Evolutionary conservation across 2,329 filamentous ascomycete genomes (phyloP).

Genomic region (Aspergillus carbonarius): DNA sequence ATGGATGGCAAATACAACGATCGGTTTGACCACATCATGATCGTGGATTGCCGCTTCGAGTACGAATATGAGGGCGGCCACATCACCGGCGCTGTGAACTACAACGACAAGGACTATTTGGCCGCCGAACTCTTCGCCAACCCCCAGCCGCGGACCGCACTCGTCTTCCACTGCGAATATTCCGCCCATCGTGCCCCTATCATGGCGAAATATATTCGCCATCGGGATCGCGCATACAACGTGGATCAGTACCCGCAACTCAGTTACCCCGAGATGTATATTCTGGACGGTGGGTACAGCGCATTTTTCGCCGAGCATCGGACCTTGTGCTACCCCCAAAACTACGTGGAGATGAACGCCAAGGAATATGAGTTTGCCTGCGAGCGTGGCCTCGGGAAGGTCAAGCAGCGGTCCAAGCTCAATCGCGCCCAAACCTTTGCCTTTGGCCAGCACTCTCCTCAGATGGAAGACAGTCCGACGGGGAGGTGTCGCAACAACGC

Average conservation of each 20-base stretch:
- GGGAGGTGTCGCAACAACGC: constrained; percentile 42
- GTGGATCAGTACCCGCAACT: constrained; percentile 81
- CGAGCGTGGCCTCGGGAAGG: constrained; percentile 89
- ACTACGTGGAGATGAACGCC: constrained; percentile 95
- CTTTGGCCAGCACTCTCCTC: constrained; percentile 71
- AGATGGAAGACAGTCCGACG: constrained; percentile 64
- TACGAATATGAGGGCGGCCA: constrained; percentile 98
- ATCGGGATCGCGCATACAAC: constrained; percentile 82
- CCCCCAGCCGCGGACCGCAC: constrained; percentile 68
- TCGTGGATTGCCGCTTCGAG: constrained; percentile 97
- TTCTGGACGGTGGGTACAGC: constrained; percentile 94
- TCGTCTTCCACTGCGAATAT: constrained; percentile 98
- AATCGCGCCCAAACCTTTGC: constrained; percentile 90
- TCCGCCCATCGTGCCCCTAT: constrained; percentile 93
- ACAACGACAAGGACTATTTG: constrained; percentile 91
- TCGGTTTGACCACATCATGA: constrained; percentile 74
- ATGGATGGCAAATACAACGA: constrained; percentile 80
- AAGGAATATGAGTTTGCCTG: constrained; percentile 90
- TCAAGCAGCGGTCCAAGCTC: constrained; percentile 84
- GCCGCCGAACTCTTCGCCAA: constrained; percentile 74
- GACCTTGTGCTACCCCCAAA: constrained; percentile 82
- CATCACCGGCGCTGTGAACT: constrained; percentile 90
- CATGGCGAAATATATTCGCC: constrained; percentile 91
- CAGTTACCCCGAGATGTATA: constrained; percentile 96
- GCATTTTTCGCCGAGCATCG: constrained; percentile 81